A percentile compares a stretch with the other conserved stretches of the same genome.
phyloP scores from a whole-genome alignment of 2,329 filamentous ascomycete genomes.

The Cladosporium halotolerans region DNA sequence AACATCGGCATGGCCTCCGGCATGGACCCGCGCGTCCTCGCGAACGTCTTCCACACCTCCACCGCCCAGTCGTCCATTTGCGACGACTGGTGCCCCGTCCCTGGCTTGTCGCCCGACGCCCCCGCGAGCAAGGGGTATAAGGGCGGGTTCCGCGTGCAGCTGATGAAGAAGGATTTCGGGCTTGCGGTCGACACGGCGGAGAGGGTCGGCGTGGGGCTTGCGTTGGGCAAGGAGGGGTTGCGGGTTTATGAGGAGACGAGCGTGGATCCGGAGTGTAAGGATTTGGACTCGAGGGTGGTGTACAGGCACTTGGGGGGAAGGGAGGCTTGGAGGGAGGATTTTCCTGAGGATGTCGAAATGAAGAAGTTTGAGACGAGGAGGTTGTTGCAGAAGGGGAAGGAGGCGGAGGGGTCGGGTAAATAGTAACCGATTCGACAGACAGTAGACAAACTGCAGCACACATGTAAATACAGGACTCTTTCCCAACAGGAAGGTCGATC shows the following conservation, averaged over 20 bases:
- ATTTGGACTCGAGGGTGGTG: constrained; percentile 52
- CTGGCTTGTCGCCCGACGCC: constrained; percentile 43
- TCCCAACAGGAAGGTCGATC: no score
- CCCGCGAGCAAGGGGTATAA: constrained; percentile 45
- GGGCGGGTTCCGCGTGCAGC: constrained; percentile 52
- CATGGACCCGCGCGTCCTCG: constrained; percentile 49
- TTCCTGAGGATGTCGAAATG: constrained; percentile 23
- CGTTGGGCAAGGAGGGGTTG: constrained; percentile 46
- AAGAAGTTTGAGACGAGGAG: constrained; percentile 25
- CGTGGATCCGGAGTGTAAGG: constrained; percentile 46
- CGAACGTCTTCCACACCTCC: constrained; percentile 46
- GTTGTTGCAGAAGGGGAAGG: constrained; percentile 19
- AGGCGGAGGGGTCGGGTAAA: constrained; percentile 11
- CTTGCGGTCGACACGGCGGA: constrained; percentile 52
- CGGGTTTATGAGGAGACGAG: constrained; percentile 48
- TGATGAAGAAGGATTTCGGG: constrained; percentile 56
- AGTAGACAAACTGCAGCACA: not conserved
- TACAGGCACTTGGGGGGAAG: constrained; percentile 50
- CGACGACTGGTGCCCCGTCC: constrained; percentile 48
- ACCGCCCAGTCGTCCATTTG: constrained; percentile 49
- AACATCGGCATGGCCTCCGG: constrained; percentile 55
- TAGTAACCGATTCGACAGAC: not conserved
- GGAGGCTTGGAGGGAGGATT: constrained; percentile 42
- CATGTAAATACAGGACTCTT: no score
- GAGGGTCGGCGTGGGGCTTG: constrained; percentile 44